Evolutionary conservation across 1,284 basidiomycete genomes (phyloP), one percentile per base, ranked within the genome.

Genomic region (Cystobasidium pallidum): DNA sequence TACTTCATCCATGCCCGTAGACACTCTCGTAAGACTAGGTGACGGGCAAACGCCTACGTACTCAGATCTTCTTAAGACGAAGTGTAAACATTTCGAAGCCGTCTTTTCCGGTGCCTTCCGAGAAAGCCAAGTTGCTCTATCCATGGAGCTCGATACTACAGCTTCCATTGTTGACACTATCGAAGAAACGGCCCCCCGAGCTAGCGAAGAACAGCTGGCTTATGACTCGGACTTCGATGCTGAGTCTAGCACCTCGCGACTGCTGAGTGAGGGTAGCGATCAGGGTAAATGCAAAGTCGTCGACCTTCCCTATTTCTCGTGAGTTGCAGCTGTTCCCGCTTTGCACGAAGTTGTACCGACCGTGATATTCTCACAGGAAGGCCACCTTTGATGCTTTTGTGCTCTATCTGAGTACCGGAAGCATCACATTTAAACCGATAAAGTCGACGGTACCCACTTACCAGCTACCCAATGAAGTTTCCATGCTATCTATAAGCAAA

Each of bases 371-470:
- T 39, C 36, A 3, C 36, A 58, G 57, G 32, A 34, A 28, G 6
- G 57, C 57, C 57, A 58, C 57, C n/a, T 58, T 58, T 28, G n/a
- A 41, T 34, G 57, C 57, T 10, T 58, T 58, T 58, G 30, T 39
- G 13, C 21, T 58, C 4, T 58, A 58, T n/a, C 32, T 58, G 8
- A 15, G 21, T n/a, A 39, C 57, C n/a, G 32, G 32, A 11, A 58
- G 19, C 13, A 32, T 58, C 6, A 58, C 19, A 4, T 58, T 58
- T 34, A 58, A 41, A 21, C 57, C 57, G n/a, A 21, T 58, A 3
- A 39, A 34, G 10, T 36, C 57, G 30, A 6, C 57, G 10, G 11
- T 30, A n/a, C n/a, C 36, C 17, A 34, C 15, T 10, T 28, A 24
- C 39, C 32, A 39, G 19, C 32, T 58, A 15, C 57, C 32, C 3